phyloP scores from a whole-genome alignment of 1,284 basidiomycete genomes.

The Microbotryomycetes sp. region DNA sequence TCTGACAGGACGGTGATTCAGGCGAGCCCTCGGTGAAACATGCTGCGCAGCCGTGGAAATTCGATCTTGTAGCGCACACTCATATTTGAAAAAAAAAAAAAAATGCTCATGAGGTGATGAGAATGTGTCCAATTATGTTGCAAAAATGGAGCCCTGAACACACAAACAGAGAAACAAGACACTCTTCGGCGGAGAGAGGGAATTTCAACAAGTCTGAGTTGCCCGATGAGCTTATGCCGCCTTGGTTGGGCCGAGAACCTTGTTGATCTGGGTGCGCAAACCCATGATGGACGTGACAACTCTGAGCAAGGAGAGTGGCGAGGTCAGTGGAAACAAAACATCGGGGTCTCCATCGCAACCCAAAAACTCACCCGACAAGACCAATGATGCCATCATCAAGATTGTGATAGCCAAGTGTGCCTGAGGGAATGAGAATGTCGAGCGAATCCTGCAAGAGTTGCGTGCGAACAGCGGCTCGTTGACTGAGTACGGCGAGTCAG shows the following conservation, averaged over 20 bases:
- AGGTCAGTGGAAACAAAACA: not conserved
- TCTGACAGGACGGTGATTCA: no score
- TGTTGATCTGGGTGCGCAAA: slow-evolving; percentile 39
- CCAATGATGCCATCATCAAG: slow-evolving; percentile 83
- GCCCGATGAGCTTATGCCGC: no score
- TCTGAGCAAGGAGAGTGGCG: slow-evolving; percentile 33
- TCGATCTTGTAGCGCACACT: no score
- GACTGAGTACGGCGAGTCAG: slow-evolving; percentile 45
- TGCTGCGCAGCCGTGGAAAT: no score
- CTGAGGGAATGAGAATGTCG: slow-evolving; percentile 84
- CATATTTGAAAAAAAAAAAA: no score
- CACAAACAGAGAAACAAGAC: no score
- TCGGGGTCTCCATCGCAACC: not conserved
- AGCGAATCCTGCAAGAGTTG: slow-evolving; percentile 75
- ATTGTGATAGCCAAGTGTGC: slow-evolving; percentile 67
- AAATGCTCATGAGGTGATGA: no score
- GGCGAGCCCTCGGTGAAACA: no score
- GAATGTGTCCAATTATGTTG: no score
- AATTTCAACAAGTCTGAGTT: no score
- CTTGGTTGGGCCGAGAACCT: slow-evolving; percentile 28
- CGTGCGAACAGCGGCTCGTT: slow-evolving; percentile 57
- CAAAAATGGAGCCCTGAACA: no score
- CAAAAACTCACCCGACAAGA: slow-evolving; percentile 66
- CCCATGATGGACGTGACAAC: slow-evolving; percentile 48
- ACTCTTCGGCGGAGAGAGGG: no score